Evolutionary conservation across 208 protist genomes (phyloP).

Genomic region (Trypanosoma avium): DNA sequence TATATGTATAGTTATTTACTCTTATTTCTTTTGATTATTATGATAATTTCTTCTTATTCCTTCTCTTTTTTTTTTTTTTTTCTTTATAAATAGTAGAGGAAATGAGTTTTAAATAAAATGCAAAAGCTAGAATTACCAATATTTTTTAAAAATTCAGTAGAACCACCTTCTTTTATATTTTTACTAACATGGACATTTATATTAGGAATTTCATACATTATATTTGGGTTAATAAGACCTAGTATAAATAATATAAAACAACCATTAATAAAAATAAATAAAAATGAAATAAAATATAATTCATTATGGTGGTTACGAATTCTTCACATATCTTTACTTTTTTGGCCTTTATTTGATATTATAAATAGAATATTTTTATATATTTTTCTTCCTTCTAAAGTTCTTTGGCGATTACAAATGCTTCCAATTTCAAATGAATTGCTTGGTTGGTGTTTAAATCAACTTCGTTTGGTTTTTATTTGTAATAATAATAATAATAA

Average conservation of each 20-base stretch:
- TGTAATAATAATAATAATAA: constrained; percentile 19
- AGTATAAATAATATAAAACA: constrained; percentile 12
- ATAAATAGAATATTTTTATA: constrained; percentile 48
- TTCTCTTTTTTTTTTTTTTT: constrained; percentile 18
- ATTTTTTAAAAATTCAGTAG: constrained; percentile 37
- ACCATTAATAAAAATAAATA: background rate
- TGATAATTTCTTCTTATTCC: background rate
- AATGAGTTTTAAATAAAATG: too few species aligned
- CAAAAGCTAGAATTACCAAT: background rate
- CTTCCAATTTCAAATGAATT: constrained; percentile 36
- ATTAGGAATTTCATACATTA: constrained; percentile 27
- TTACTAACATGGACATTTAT: constrained; percentile 30
- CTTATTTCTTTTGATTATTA: background rate
- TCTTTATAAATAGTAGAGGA: background rate
- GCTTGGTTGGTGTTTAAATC: constrained; percentile 42
- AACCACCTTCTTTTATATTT: constrained; percentile 24
- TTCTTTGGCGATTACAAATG: constrained; percentile 48
- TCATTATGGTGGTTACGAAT: constrained; percentile 28
- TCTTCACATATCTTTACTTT: constrained; percentile 31
- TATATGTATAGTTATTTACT: constrained; percentile 2
- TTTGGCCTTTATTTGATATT: constrained; percentile 41
- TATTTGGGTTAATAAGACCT: constrained; percentile 51
- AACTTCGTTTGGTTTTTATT: constrained; percentile 34
- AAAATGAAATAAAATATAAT: background rate
- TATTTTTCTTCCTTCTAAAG: constrained; percentile 35